A percentile compares a stretch with the other conserved stretches of the same genome.
These are phyloP conservation scores for Gillenia trifoliata DNA, from an alignment of 306 rosid species.

Conservation along the genomic window DNA sequence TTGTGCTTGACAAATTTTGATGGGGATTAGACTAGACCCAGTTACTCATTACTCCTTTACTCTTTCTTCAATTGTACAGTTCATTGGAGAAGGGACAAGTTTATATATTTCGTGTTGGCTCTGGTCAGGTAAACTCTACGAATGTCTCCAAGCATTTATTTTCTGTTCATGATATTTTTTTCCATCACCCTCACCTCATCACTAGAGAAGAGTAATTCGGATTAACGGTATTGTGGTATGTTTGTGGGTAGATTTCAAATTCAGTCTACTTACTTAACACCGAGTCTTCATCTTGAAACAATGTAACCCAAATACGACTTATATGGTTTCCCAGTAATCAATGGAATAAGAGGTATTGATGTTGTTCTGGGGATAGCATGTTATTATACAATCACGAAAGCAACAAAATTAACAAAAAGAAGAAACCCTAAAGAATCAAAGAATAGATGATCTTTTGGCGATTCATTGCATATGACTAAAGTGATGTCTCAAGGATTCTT, in stretches of 20 bases:
- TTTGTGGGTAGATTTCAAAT: background rate
- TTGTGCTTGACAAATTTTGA: background rate
- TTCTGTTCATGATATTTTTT: background rate
- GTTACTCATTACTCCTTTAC: background rate
- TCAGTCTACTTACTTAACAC: too few species aligned
- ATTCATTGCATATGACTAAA: too few species aligned
- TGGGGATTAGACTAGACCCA: background rate
- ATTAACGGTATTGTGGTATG: background rate
- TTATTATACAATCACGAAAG: background rate
- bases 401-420: background rate
- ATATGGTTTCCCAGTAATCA: background rate
- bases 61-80: constrained; percentile 38
- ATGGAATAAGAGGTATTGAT: background rate
- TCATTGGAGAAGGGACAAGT: constrained; percentile 85
- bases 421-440: background rate
- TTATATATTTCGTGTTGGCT: constrained; percentile 83
- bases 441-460: too few species aligned
- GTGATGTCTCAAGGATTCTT: background rate
- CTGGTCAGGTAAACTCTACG: constrained; percentile 65
- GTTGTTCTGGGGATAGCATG: background rate
- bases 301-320: background rate
- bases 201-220: background rate
- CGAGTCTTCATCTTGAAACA: background rate
- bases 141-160: background rate
- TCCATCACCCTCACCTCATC: background rate